Evolutionary conservation across 495 filamentous ascomycete species (phyloP).

Genomic region (Penicillium ucsense): DNA sequence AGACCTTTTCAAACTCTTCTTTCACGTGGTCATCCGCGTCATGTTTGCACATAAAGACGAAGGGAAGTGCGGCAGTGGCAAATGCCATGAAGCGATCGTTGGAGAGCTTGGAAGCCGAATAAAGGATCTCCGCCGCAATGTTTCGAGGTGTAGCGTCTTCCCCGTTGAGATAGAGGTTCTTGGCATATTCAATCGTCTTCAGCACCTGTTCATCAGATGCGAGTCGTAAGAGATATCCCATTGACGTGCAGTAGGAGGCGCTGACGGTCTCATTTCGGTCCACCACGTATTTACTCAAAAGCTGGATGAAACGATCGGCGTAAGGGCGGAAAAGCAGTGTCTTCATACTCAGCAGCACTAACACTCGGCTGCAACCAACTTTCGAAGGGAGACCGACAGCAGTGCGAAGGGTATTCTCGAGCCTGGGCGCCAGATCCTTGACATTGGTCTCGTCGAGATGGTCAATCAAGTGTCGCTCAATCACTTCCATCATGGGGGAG

Average conservation of each 20-base stretch:
- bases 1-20: constrained; percentile 68
- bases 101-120: constrained; percentile 74
- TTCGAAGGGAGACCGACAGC: constrained; percentile 88
- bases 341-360: constrained; percentile 78
- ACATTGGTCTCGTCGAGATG: constrained; percentile 70
- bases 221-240: constrained; percentile 74
- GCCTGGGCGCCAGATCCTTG: constrained; percentile 54
- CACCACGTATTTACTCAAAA: constrained; percentile 67
- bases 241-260: constrained; percentile 71
- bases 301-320: constrained; percentile 65
- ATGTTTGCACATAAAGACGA: constrained; percentile 80
- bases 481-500: constrained; percentile 89
- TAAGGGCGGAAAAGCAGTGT: constrained; percentile 64
- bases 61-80: constrained; percentile 65
- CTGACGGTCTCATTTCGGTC: constrained; percentile 89
- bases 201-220: constrained; percentile 61
- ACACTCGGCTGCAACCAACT: constrained; percentile 75
- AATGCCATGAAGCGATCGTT: constrained; percentile 78
- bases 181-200: constrained; percentile 53
- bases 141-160: constrained; percentile 66
- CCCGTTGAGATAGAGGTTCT: constrained; percentile 65
- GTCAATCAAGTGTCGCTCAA: constrained; percentile 75
- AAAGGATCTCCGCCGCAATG: constrained; percentile 67
- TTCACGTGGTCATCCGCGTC: constrained; percentile 70
- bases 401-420: constrained; percentile 71